A percentile compares a stretch with the other conserved stretches of the same genome.
These are phyloP conservation scores for Chiua sp. DNA, from an alignment of 1,284 basidiomycete genomes.

Conservation along the genomic window DNA sequence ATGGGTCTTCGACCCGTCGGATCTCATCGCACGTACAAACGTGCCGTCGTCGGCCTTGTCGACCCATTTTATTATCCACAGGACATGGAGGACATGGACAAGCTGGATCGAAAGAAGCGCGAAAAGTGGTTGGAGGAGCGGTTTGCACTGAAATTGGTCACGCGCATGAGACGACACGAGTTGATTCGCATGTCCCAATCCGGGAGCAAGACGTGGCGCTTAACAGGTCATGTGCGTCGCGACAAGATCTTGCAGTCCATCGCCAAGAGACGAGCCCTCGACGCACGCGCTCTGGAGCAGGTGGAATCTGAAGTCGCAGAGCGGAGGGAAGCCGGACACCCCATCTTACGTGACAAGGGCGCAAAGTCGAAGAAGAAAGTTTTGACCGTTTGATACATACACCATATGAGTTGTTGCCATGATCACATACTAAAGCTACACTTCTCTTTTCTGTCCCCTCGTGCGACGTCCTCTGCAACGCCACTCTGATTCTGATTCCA, in stretches of 20 bases:
- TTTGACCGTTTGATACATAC: slow-evolving; percentile 13
- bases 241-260: slow-evolving; percentile 48
- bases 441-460: not conserved
- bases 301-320: slow-evolving; percentile 29
- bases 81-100: no score
- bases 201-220: slow-evolving; percentile 51
- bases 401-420: slow-evolving; percentile 10
- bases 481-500: no score
- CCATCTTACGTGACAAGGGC: slow-evolving; percentile 27
- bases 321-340: slow-evolving; percentile 28
- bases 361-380: slow-evolving; percentile 3
- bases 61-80: no score
- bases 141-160: slow-evolving; percentile 40
- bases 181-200: slow-evolving; percentile 53
- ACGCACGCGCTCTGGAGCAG: slow-evolving; percentile 25
- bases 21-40: no score
- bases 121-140: no score
- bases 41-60: no score
- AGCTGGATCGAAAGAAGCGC: no score
- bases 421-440: slow-evolving; percentile 28
- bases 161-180: slow-evolving; percentile 48
- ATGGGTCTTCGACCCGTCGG: no score
- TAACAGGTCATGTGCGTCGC: slow-evolving; percentile 45
- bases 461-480: no score
- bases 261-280: slow-evolving; percentile 32